Evolutionary conservation across 495 filamentous ascomycete species (phyloP).

Genomic region (Collariella sp.): DNA sequence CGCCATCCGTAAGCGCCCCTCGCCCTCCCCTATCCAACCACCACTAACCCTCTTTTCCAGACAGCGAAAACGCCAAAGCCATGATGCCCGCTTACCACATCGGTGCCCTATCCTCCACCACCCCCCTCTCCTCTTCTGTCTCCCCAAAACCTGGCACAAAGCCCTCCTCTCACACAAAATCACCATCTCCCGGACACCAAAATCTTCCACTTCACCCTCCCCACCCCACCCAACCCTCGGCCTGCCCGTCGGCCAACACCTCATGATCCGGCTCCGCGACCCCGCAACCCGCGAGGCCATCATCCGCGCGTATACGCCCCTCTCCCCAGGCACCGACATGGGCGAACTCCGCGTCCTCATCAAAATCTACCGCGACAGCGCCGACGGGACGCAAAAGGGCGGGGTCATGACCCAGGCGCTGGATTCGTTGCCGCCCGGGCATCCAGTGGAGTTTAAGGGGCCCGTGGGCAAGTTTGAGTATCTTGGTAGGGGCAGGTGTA

Average conservation of each 20-base stretch:
- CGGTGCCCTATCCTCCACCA: constrained; percentile 61
- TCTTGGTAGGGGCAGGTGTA: constrained; percentile 54
- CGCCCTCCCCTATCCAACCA: background rate
- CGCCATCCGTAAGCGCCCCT: constrained; percentile 67
- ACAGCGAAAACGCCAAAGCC: constrained; percentile 82
- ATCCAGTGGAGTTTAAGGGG: constrained; percentile 78
- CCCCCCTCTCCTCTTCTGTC: constrained; percentile 48
- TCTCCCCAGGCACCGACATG: constrained; percentile 52
- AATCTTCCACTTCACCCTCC: constrained; percentile 74
- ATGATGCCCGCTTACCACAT: constrained; percentile 92
- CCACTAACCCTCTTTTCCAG: constrained; percentile 32
- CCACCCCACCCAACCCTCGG: constrained; percentile 67
- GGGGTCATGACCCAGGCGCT: constrained; percentile 83
- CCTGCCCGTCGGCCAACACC: constrained; percentile 80
- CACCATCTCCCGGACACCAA: constrained; percentile 71
- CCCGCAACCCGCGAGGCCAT: constrained; percentile 59
- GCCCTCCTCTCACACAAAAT: constrained; percentile 57
- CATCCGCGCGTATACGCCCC: constrained; percentile 83
- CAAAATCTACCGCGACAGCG: constrained; percentile 72
- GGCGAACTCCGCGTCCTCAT: constrained; percentile 69
- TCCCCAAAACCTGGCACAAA: constrained; percentile 59
- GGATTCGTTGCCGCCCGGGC: constrained; percentile 60
- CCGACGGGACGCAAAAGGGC: constrained; percentile 33
- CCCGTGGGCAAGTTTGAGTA: constrained; percentile 88
- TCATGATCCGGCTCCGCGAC: constrained; percentile 77